Evolutionary conservation across 164 flowering plant species (phyloP), one percentile per base, ranked within the genome.

Genomic region (Malania oleifera): DNA sequence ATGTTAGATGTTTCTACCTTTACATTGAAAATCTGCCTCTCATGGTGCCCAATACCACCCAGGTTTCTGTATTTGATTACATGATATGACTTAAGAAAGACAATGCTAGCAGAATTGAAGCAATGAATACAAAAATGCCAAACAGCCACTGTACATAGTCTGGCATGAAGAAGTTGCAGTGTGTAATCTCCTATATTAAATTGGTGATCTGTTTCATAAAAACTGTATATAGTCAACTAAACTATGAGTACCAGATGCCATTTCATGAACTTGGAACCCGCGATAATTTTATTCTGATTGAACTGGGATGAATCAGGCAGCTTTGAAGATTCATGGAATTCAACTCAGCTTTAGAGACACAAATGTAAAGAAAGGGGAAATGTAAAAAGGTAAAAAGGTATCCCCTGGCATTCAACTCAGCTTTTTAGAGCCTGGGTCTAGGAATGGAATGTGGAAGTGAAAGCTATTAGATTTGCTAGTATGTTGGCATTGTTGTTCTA

Each of bases 11-110:
- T 20, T 84, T 92, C 69, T 86, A 74, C 66, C 73, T 77, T 25
- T 92, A 84, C 59, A 67, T 87, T 1, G 82, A 84, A 14, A 73
- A 57, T 20, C 65, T 89, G 58, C 93, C 93, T 55, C 70, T 68
- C 40, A 29, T 69, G 22, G 60, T 69, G 34, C 77, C 81, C 0
- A 87, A 83, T 1, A 70, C 65, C 29, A 15, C 37, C 7, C 77
- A 74, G 55, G 62, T 80, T 49, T 63, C 73, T 28, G 63, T 81
- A 45, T 73, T 56, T 62, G 89, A 81, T 64, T 87, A 87, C 79
- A 73, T 86, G 79, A 70, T 85, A 68, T 84, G 74, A 80, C 51
- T 31, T 15, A 15, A 18, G 49, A 27, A 48, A 63, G 48, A 41
- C 47, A 19, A 37, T 56, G n/a, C n/a, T n/a, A n/a, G n/a, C n/a